phyloP scores from a whole-genome alignment of 2,329 filamentous ascomycete species.

The Hymenoscyphus repandus region DNA sequence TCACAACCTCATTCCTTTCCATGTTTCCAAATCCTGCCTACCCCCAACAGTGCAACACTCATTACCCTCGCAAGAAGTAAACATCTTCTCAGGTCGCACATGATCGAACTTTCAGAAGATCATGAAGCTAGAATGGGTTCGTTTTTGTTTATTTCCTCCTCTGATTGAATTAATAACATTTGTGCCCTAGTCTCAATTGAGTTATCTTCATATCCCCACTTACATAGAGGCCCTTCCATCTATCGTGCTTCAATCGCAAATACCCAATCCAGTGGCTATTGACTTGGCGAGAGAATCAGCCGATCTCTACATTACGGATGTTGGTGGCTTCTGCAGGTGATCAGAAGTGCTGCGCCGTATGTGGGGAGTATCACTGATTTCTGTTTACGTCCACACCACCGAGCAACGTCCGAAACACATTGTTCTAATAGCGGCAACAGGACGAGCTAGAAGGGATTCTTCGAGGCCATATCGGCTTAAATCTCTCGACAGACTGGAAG shows the following conservation, averaged over 20 bases:
- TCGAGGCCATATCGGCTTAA: constrained; percentile 19
- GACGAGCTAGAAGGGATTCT: constrained; percentile 20
- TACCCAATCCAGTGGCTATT: too few relatives aligned
- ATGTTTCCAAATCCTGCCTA: constrained; percentile 14
- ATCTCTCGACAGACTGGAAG: constrained; percentile 16
- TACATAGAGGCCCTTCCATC: too few relatives aligned
- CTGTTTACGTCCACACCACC: neutral
- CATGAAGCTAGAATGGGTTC: constrained; percentile 20
- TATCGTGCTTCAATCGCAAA: too few relatives aligned
- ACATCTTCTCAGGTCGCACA: constrained; percentile 19
- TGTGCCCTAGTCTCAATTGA: too few relatives aligned
- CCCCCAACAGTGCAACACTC: constrained; percentile 15
- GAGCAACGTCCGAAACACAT: constrained; percentile 5
- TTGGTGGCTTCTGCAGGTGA: constrained; percentile 2
- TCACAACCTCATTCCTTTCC: constrained; percentile 10
- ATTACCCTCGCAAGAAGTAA: constrained; percentile 14
- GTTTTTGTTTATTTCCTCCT: neutral
- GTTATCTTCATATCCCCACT: too few relatives aligned
- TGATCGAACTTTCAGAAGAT: constrained; percentile 22
- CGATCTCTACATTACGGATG: neutral
- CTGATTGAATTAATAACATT: neutral
- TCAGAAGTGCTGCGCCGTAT: neutral
- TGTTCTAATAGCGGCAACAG: constrained; percentile 10
- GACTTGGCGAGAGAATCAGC: neutral
- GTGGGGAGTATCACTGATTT: neutral